These are phyloP conservation scores for Annona cherimola DNA, from an alignment of 164 flowering plant genomes.

Conservation along the genomic window DNA sequence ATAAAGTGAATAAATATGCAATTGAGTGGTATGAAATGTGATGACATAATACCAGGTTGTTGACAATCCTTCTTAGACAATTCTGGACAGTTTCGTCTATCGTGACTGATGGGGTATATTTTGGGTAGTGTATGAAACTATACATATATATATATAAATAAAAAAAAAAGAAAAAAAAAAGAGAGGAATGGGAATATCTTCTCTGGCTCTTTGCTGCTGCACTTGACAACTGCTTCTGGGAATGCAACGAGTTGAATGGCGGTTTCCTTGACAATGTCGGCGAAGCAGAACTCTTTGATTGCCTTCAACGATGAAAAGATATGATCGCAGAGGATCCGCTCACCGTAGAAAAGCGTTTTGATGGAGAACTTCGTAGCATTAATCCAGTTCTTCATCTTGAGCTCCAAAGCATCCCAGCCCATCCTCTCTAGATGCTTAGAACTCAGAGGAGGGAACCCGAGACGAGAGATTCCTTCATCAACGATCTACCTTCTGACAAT, in stretches of 20 bases:
- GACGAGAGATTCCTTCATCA: slow-evolving; percentile 53
- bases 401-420: slow-evolving; percentile 57
- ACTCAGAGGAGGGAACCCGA: slow-evolving; percentile 40
- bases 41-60: too few relatives aligned
- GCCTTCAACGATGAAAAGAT: slow-evolving; percentile 44
- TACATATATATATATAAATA: too few relatives aligned
- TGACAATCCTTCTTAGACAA: too few relatives aligned
- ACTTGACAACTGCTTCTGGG: slow-evolving; percentile 41
- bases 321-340: too few relatives aligned
- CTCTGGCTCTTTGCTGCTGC: slow-evolving; percentile 51
- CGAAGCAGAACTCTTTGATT: slow-evolving; percentile 54
- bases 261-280: slow-evolving; percentile 46
- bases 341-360: slow-evolving; percentile 44
- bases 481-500: slow-evolving; percentile 52
- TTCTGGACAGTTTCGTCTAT: too few relatives aligned
- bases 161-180: too few relatives aligned
- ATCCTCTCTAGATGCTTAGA: slow-evolving; percentile 31
- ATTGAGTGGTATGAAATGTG: too few relatives aligned
- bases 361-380: slow-evolving; percentile 47
- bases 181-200: slow-evolving; percentile 50
- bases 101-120: too few relatives aligned
- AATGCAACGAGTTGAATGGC: slow-evolving; percentile 43
- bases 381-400: slow-evolving; percentile 61
- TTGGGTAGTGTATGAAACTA: too few relatives aligned
- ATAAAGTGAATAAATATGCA: too few relatives aligned